Conservation (phyloP, 2,329 filamentous ascomycete species). For the Aspergillus sp. region DNA sequence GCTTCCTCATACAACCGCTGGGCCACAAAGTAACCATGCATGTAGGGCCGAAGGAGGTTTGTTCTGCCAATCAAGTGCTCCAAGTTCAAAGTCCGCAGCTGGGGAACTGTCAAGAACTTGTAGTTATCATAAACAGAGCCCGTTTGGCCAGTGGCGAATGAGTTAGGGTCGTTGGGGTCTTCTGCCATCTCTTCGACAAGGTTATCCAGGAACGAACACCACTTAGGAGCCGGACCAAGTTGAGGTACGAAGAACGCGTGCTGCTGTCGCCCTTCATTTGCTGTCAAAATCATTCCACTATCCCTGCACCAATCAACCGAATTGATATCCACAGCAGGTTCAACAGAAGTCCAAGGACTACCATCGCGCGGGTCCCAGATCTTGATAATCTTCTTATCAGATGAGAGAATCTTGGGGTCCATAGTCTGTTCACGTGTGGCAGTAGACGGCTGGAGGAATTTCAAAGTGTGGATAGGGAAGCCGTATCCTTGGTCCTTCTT, state of each 20-base stretch:
- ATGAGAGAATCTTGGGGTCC: constrained; percentile 74
- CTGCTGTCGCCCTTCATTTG: constrained; percentile 93
- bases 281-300: constrained; percentile 91
- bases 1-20: constrained; percentile 96
- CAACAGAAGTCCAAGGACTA: constrained; percentile 89
- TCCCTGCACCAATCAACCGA: constrained; percentile 89
- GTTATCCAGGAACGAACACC: constrained; percentile 96
- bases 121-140: constrained; percentile 95
- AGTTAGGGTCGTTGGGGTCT: constrained; percentile 59
- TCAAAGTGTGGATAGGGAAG: constrained; percentile 81
- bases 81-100: constrained; percentile 79
- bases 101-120: constrained; percentile 89
- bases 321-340: constrained; percentile 92
- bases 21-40: constrained; percentile 98
- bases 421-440: constrained; percentile 65
- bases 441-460: constrained; percentile 61
- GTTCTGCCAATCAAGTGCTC: constrained; percentile 88
- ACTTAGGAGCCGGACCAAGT: constrained; percentile 85
- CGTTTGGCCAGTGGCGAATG: constrained; percentile 41
- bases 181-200: constrained; percentile 99
- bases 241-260: constrained; percentile 94
- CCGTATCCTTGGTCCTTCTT: constrained; percentile 96
- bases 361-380: constrained; percentile 84
- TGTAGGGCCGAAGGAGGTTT: constrained; percentile 85
- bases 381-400: constrained; percentile 95